phyloP scores from a whole-genome alignment of 495 filamentous ascomycete species.

The Hypomontagnella submonticulosa region DNA sequence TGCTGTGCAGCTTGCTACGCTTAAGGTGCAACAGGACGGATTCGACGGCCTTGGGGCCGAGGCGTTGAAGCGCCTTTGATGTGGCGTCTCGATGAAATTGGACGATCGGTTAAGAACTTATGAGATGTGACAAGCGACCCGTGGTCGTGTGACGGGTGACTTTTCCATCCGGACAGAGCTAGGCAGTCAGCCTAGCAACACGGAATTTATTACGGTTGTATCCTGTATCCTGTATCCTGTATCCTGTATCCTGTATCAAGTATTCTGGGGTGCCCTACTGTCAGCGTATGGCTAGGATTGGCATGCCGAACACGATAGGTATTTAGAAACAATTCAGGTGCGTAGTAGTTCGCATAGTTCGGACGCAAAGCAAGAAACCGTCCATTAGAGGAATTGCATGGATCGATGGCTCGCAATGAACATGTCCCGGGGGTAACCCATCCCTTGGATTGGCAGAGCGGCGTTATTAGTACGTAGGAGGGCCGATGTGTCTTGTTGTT shows the following conservation, averaged over 20 bases:
- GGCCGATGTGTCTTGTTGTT: constrained; percentile 28
- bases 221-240: background rate
- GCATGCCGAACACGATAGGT: constrained; percentile 27
- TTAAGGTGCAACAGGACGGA: constrained; percentile 74
- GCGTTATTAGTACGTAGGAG: constrained; percentile 8
- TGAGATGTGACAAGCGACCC: constrained; percentile 40
- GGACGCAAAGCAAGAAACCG: constrained; percentile 37
- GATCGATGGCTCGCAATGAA: constrained; percentile 45
- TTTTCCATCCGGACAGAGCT: too few species aligned
- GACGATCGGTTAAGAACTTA: constrained; percentile 44
- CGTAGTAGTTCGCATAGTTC: constrained; percentile 41
- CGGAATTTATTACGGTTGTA: background rate
- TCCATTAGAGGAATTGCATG: constrained; percentile 37
- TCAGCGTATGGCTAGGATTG: constrained; percentile 7
- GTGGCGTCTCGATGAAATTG: constrained; percentile 41
- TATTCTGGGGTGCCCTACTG: background rate
- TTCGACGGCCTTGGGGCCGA: constrained; percentile 64
- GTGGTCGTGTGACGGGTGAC: constrained; percentile 42
- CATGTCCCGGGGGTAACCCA: constrained; percentile 33
- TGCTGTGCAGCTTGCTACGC: constrained; percentile 73
- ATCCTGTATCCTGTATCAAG: constrained; percentile 6
- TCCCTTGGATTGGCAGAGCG: constrained; percentile 37
- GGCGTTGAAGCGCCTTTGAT: constrained; percentile 35
- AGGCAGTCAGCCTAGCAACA: background rate
- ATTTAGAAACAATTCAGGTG: constrained; percentile 28